Evolutionary conservation across 257 asterid species (phyloP).

Genomic region (Plantago major): DNA sequence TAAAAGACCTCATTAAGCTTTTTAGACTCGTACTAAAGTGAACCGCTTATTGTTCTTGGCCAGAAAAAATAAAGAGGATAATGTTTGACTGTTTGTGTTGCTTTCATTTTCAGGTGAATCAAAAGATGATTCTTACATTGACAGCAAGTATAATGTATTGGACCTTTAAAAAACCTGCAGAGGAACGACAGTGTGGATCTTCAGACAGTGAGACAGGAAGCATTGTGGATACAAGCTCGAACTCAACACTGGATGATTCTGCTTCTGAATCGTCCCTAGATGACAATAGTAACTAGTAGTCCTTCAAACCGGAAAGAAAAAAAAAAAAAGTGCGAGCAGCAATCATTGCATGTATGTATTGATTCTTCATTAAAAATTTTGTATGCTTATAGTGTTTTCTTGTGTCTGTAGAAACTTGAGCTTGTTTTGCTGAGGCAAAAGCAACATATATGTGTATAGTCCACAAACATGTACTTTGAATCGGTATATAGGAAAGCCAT

Average conservation of each 20-base stretch:
- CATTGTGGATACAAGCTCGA: conserved; percentile 52
- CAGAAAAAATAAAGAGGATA: too few species aligned
- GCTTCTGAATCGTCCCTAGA: conserved; percentile 87
- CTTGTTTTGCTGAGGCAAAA: conserved; percentile 28
- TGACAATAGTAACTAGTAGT: conserved; percentile 54
- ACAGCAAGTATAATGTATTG: conserved; percentile 75
- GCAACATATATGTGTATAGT: conserved; percentile 33
- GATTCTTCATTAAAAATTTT: conserved; percentile 41
- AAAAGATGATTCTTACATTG: conserved; percentile 71
- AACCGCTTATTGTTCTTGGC: too few species aligned
- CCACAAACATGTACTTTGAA: conserved; percentile 35
- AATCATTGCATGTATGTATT: conserved; percentile 5
- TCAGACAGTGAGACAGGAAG: conserved; percentile 57
- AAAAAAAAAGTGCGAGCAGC: background rate
- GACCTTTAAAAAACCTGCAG: conserved; percentile 50
- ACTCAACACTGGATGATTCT: conserved; percentile 61
- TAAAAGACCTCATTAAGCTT: background rate
- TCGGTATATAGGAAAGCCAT: conserved; percentile 30
- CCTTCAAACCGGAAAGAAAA: too few species aligned
- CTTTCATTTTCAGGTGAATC: conserved; percentile 47
- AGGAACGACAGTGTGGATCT: conserved; percentile 38
- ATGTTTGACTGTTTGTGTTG: background rate
- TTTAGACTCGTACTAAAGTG: background rate
- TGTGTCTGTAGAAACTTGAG: conserved; percentile 34
- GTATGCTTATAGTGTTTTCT: conserved; percentile 21